Evolutionary conservation across 768 basidiomycete species (phyloP).

Genomic region (Jaapia argillacea): DNA sequence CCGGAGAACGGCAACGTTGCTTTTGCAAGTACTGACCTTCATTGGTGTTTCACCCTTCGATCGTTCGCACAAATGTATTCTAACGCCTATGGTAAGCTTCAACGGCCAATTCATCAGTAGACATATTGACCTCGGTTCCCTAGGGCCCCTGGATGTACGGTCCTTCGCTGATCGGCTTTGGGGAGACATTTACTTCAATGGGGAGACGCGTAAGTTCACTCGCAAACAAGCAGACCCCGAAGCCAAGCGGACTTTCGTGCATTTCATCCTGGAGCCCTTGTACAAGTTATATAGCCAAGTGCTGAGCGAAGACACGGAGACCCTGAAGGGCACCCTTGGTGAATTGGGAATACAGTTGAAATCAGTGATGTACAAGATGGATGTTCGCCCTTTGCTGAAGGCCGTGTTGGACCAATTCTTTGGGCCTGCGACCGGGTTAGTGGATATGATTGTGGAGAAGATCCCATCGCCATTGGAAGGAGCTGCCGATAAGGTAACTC

Average conservation of each 20-base stretch:
- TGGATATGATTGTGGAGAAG: conserved; percentile 87
- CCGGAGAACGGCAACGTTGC: conserved; percentile 96
- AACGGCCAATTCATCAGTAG: not conserved
- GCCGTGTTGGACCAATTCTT: conserved; percentile 95
- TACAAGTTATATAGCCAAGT: conserved; percentile 97
- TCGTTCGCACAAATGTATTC: conserved; percentile 97
- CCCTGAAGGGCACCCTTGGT: conserved; percentile 68
- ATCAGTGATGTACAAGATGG: conserved; percentile 97
- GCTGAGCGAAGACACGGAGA: conserved; percentile 88
- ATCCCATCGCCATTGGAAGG: conserved; percentile 73
- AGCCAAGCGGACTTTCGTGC: conserved; percentile 77
- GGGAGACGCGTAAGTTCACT: conserved; percentile 79
- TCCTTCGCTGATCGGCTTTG: conserved; percentile 87
- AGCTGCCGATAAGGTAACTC: conserved; percentile 49
- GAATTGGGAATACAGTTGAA: conserved; percentile 79
- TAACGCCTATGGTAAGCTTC: conserved; percentile 69
- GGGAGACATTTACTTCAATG: conserved; percentile 96
- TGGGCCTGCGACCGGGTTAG: conserved; percentile 77
- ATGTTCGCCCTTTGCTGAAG: conserved; percentile 89
- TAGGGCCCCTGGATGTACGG: conserved; percentile 71
- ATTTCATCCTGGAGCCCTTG: conserved; percentile 92
- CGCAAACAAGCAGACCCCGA: conserved; percentile 78
- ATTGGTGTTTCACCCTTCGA: conserved; percentile 91
- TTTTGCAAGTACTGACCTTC: conserved; percentile 95
- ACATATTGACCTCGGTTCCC: conserved; percentile 1